Evolutionary conservation across 768 basidiomycete species (phyloP).

Genomic region (Boletellus ananiceps): DNA sequence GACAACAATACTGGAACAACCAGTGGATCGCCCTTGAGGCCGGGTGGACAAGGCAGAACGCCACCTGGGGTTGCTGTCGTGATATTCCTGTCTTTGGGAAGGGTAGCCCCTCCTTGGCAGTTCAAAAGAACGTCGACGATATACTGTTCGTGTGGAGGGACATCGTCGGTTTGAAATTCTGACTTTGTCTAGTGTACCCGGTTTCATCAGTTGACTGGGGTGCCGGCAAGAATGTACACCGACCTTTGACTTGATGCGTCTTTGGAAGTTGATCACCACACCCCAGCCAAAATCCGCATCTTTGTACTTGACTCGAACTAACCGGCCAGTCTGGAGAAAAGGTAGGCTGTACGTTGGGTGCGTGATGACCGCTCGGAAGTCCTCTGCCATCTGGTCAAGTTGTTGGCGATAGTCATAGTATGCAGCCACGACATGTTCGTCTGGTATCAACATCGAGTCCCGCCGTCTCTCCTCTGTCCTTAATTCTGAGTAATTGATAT

Average conservation of each 20-base stretch:
- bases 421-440: slow-evolving; percentile 78
- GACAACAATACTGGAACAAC: slow-evolving; percentile 87
- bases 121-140: slow-evolving; percentile 89
- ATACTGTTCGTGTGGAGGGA: slow-evolving; percentile 85
- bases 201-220: background rate
- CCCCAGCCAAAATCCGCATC: slow-evolving; percentile 96
- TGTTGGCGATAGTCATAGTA: slow-evolving; percentile 95
- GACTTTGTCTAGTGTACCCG: slow-evolving; percentile 49
- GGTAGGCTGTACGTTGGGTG: slow-evolving; percentile 94
- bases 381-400: slow-evolving; percentile 80
- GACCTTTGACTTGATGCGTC: slow-evolving; percentile 80
- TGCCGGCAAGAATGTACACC: slow-evolving; percentile 2
- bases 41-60: slow-evolving; percentile 67
- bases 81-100: slow-evolving; percentile 56
- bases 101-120: slow-evolving; percentile 57
- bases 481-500: slow-evolving; percentile 51
- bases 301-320: slow-evolving; percentile 87
- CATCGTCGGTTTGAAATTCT: slow-evolving; percentile 59
- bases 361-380: slow-evolving; percentile 89
- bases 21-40: slow-evolving; percentile 74
- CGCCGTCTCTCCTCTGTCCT: slow-evolving; percentile 64
- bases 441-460: slow-evolving; percentile 65
- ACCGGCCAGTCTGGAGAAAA: slow-evolving; percentile 86
- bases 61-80: slow-evolving; percentile 59
- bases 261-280: slow-evolving; percentile 87